phyloP scores from a whole-genome alignment of 768 basidiomycete genomes.

The Rhizopogon vulgaris region DNA sequence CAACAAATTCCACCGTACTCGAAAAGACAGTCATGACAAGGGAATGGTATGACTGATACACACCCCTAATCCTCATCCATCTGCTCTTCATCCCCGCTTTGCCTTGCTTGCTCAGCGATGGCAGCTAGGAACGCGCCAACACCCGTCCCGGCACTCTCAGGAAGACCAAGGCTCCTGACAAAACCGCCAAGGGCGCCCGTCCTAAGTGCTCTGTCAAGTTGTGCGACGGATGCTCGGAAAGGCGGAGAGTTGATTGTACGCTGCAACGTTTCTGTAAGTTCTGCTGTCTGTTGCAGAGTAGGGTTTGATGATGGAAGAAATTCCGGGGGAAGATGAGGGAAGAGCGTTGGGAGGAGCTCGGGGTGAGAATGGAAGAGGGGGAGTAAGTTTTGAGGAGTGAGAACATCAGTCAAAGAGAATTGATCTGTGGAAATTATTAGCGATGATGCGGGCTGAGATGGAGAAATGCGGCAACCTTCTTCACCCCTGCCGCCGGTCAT shows the following conservation, averaged over 20 bases:
- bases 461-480: constrained; percentile 1
- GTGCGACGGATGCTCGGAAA: constrained; percentile 73
- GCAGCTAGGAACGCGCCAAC: constrained; percentile 77
- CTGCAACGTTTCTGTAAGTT: constrained; percentile 50
- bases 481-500: constrained; percentile 30
- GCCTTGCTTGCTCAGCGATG: constrained; percentile 67
- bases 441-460: not conserved
- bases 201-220: constrained; percentile 78
- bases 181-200: constrained; percentile 74
- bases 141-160: constrained; percentile 77
- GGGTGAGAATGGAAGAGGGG: constrained; percentile 70
- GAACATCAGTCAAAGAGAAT: constrained; percentile 65
- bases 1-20: not conserved
- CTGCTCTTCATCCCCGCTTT: constrained; percentile 36
- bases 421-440: constrained; percentile 27
- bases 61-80: constrained; percentile 73
- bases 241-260: constrained; percentile 78
- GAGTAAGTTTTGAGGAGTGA: constrained; percentile 65
- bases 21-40: not conserved
- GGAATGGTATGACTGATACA: not conserved
- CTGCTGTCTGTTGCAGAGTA: constrained; percentile 17
- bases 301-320: constrained; percentile 62
- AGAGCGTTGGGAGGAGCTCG: constrained; percentile 59
- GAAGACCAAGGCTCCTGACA: constrained; percentile 74
- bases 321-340: constrained; percentile 79